Evolutionary conservation across 257 asterid genomes (phyloP).

Genomic region (Solanum habrochaites): DNA sequence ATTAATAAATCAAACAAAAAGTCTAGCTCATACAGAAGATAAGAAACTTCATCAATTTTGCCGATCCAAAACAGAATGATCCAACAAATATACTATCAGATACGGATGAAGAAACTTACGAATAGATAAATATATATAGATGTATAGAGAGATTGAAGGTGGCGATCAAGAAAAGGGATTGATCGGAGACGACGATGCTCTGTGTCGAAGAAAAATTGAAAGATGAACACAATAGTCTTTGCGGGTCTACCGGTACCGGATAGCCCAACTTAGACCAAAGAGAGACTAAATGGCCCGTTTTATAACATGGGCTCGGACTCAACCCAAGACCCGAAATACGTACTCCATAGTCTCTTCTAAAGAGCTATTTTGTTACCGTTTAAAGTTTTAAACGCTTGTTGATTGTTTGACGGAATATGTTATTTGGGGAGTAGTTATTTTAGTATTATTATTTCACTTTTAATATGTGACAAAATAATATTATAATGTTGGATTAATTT

Average conservation of each 20-base stretch:
- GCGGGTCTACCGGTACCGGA: constrained; percentile 1
- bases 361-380: background rate
- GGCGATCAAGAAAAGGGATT: background rate
- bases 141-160: background rate
- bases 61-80: background rate
- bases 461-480: too few species aligned
- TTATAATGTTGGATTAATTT: too few species aligned
- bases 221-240: background rate
- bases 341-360: background rate
- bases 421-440: too few species aligned
- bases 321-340: background rate
- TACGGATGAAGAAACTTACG: background rate
- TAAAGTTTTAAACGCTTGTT: background rate
- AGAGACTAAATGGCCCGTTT: background rate
- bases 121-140: background rate
- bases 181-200: constrained; percentile 10
- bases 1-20: background rate
- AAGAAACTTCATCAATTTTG: background rate
- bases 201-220: background rate
- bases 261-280: constrained; percentile 6
- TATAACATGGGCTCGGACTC: constrained; percentile 1
- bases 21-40: background rate
- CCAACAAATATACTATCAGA: background rate
- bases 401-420: background rate
- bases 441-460: too few species aligned